Conservation (phyloP, 805 yeast species). For the Yamadazyma laniorum region DNA sequence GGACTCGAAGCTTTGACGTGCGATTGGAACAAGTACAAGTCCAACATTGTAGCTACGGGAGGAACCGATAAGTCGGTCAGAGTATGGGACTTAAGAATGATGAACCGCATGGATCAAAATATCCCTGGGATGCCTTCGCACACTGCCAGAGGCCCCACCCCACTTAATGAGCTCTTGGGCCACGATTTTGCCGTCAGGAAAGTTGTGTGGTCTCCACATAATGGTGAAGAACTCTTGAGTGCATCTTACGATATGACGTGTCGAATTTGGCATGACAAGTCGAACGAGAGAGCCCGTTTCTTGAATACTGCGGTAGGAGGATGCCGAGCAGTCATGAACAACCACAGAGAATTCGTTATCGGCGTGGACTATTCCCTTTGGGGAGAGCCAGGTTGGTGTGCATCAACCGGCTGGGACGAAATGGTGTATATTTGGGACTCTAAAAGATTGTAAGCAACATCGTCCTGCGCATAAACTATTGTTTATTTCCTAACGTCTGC, state of each 20-base stretch:
- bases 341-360: constrained; percentile 84
- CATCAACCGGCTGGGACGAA: constrained; percentile 96
- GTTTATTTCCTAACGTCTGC: constrained; percentile 1
- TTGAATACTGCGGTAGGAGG: constrained; percentile 45
- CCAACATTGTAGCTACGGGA: constrained; percentile 76
- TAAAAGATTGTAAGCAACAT: constrained; percentile 29
- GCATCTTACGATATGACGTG: constrained; percentile 93
- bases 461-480: too few relatives aligned
- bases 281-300: constrained; percentile 55
- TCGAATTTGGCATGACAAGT: constrained; percentile 76
- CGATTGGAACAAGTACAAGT: constrained; percentile 89
- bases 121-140: constrained; percentile 36
- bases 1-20: constrained; percentile 78
- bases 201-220: constrained; percentile 88
- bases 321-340: constrained; percentile 55
- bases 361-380: constrained; percentile 95
- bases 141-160: constrained; percentile 58
- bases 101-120: constrained; percentile 36
- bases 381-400: constrained; percentile 97
- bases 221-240: constrained; percentile 63
- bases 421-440: constrained; percentile 89
- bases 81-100: constrained; percentile 86
- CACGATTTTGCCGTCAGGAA: constrained; percentile 87
- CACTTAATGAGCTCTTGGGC: constrained; percentile 74
- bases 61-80: constrained; percentile 88